Base-by-base conservation (phyloP, 176 grass and related monocot genomes). In the Avena sativa region DNA sequence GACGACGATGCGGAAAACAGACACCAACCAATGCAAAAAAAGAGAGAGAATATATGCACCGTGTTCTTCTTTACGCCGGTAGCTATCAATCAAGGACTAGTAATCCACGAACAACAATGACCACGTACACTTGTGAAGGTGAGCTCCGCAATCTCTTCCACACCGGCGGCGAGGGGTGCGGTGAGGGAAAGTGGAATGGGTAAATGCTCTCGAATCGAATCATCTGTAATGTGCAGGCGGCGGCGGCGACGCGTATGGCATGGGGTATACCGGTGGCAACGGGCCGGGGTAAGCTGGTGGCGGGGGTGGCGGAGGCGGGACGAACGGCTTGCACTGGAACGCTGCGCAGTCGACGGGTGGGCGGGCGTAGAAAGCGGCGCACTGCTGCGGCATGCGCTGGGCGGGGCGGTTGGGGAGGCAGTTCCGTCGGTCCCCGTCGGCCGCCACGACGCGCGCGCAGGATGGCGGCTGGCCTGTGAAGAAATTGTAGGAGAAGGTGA, bases 231-330 rank as follows among this genome's bases (percentile, higher is more conserved):
- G 89, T 23, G 92, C 81, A 5, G 97, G 97, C 3, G 97, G 97
- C 11, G 97, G 97, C 36, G 96, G 96, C 69, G 96, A 98, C 0
- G 92, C 86, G 78, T 98, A 98, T 36, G 89, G 86, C 68, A 98
- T 71, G 79, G 86, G 92, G 81, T 93, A 86, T 4, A 98, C 93
- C 0, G 96, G 96, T 0, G 96, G 96, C 49, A 94, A 23, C 26
- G 93, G 91, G 7, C 93, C 90, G 14, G 89, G 83, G 66, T 93
- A 95, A 12, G 80, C 44, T 10, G 84, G 86, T 1, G 71, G 85
- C 19, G 86, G 89, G 5, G 91, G 91, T 16, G 91, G 84, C 52
- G 63, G 83, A 0, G 87, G 20, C 12, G 87, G 83, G 34, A 86
- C 63, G 2, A 92, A 89, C 7, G 86, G 86, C 56, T 92, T 92